phyloP scores from a whole-genome alignment of 1,284 basidiomycete genomes.

The Melampsora americana region DNA sequence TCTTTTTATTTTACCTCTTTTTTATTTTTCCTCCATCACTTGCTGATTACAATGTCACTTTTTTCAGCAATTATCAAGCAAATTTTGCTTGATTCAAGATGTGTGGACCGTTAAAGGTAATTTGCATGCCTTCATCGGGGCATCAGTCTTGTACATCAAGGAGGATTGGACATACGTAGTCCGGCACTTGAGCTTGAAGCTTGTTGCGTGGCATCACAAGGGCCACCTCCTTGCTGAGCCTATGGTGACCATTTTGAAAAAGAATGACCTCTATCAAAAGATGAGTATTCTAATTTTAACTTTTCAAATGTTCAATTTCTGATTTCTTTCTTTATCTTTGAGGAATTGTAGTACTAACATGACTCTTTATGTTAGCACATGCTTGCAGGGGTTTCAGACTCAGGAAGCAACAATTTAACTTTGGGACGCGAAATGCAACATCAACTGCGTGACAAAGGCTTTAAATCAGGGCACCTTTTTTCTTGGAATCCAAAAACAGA shows the following conservation, averaged over 20 bases:
- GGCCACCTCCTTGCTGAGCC: too few species aligned
- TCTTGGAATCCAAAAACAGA: neutral
- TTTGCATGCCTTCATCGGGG: constrained; percentile 8
- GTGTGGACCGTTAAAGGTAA: constrained; percentile 24
- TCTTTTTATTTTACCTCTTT: too few species aligned
- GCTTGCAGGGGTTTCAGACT: constrained; percentile 2
- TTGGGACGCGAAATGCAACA: constrained; percentile 6
- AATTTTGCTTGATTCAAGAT: constrained; percentile 10
- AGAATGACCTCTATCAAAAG: too few species aligned
- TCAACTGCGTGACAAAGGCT: neutral
- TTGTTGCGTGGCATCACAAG: too few species aligned
- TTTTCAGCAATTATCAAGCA: neutral
- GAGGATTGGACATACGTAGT: constrained; percentile 6
- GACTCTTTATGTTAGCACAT: too few species aligned
- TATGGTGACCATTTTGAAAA: too few species aligned
- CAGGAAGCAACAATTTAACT: too few species aligned
- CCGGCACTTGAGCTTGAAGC: constrained; percentile 8
- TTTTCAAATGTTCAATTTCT: neutral
- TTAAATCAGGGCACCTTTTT: constrained; percentile 1
- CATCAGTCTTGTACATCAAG: constrained; percentile 16
- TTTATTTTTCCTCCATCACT: neutral
- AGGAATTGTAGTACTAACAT: too few species aligned
- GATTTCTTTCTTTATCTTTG: neutral
- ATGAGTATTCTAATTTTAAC: too few species aligned
- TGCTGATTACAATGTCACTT: too few species aligned